Evolutionary conservation across 2,329 filamentous ascomycete genomes (phyloP).

Genomic region (Didymella segeticola): DNA sequence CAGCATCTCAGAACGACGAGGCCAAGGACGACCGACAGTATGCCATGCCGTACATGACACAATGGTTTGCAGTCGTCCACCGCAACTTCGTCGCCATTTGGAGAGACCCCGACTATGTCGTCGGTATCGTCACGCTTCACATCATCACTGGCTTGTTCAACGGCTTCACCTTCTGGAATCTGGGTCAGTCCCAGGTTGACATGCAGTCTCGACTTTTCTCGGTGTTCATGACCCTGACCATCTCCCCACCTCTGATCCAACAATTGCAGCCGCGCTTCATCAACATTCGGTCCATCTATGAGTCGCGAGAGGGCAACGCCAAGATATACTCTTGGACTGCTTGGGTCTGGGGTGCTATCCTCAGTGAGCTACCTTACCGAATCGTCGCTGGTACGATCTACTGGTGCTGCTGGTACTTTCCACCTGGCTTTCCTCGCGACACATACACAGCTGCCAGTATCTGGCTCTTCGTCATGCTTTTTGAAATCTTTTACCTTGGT

Average conservation of each 20-base stretch:
- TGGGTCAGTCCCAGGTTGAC: slow-evolving; percentile 51
- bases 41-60: slow-evolving; percentile 52
- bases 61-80: slow-evolving; percentile 51
- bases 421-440: slow-evolving; percentile 59
- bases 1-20: slow-evolving; percentile 43
- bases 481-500: slow-evolving; percentile 70
- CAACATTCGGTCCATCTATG: slow-evolving; percentile 69
- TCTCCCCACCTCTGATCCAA: slow-evolving; percentile 76
- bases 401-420: slow-evolving; percentile 62
- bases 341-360: slow-evolving; percentile 69
- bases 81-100: slow-evolving; percentile 66
- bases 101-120: slow-evolving; percentile 71
- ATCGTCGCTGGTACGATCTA: slow-evolving; percentile 70
- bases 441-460: slow-evolving; percentile 67
- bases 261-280: slow-evolving; percentile 78
- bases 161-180: slow-evolving; percentile 58
- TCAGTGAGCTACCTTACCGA: slow-evolving; percentile 74
- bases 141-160: slow-evolving; percentile 59
- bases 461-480: slow-evolving; percentile 70
- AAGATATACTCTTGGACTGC: slow-evolving; percentile 82
- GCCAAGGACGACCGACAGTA: slow-evolving; percentile 54
- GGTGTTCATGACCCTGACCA: slow-evolving; percentile 77
- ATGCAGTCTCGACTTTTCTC: slow-evolving; percentile 72
- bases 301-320: slow-evolving; percentile 74
- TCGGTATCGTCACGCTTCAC: slow-evolving; percentile 57